Conservation (phyloP, 495 filamentous ascomycete species). For the Friedmanniomyces simplex region DNA sequence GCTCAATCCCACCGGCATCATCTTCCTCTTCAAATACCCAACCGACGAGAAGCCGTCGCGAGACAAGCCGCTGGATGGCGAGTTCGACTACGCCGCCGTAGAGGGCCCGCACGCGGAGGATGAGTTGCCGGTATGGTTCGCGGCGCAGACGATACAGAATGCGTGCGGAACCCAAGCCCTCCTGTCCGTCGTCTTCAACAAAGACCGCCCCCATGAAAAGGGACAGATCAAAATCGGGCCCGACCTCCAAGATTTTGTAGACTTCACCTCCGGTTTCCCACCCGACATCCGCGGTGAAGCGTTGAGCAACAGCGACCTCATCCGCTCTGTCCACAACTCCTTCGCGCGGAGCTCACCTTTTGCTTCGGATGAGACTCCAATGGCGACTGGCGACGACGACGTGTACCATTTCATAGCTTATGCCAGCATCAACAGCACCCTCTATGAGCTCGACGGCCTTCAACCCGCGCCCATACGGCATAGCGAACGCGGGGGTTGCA, state of each 20-base stretch:
- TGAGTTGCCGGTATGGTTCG: constrained; percentile 65
- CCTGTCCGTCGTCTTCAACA: constrained; percentile 84
- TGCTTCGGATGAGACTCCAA: constrained; percentile 65
- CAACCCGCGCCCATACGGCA: constrained; percentile 87
- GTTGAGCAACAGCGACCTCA: constrained; percentile 62
- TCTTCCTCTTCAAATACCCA: constrained; percentile 98
- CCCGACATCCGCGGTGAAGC: constrained; percentile 63
- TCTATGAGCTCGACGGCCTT: constrained; percentile 94
- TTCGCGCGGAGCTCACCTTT: constrained; percentile 86
- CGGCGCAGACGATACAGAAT: constrained; percentile 96
- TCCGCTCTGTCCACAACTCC: constrained; percentile 85
- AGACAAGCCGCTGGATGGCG: constrained; percentile 61
- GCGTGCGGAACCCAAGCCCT: constrained; percentile 96
- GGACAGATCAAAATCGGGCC: constrained; percentile 46
- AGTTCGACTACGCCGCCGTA: constrained; percentile 62
- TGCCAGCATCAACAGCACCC: constrained; percentile 59
- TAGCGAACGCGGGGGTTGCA: constrained; percentile 49
- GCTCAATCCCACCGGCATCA: constrained; percentile 60
- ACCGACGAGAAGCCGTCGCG: constrained; percentile 50
- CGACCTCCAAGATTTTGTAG: constrained; percentile 67
- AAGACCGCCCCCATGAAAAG: constrained; percentile 33
- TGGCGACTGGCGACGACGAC: constrained; percentile 54
- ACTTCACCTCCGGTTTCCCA: constrained; percentile 83
- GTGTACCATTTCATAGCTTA: constrained; percentile 98
- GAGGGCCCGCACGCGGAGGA: constrained; percentile 32